Evolutionary conservation across 345 rosid genomes (phyloP).

Genomic region (Rhodomyrtus tomentosa): DNA sequence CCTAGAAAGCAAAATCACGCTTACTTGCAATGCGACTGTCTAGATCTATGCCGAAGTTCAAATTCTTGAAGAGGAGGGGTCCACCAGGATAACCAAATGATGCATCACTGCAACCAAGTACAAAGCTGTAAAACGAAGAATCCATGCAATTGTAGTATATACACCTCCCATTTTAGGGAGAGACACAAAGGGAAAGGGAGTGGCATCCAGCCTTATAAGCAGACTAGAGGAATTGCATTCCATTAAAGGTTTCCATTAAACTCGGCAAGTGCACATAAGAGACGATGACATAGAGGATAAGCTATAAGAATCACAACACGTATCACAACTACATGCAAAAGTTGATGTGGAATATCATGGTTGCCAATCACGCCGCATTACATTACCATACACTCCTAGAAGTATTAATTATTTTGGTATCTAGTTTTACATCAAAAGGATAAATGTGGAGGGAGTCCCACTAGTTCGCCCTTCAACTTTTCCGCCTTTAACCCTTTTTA

Average conservation of each 20-base stretch:
- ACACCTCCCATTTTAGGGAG: not conserved
- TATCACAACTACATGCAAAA: not conserved
- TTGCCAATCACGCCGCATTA: not conserved
- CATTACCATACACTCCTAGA: not conserved
- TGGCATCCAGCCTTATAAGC: not conserved
- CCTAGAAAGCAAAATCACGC: slow-evolving; percentile 12
- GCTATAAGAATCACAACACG: not conserved
- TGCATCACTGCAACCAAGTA: slow-evolving; percentile 64
- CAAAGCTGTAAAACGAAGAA: slow-evolving; percentile 2
- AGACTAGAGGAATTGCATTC: not conserved
- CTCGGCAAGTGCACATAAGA: not conserved
- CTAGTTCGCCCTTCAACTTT: not conserved
- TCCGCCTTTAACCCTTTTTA: not conserved
- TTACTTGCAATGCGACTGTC: slow-evolving; percentile 98
- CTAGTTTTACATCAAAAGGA: not conserved
- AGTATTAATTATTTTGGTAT: not conserved
- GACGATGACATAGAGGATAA: not conserved
- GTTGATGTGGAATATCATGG: not conserved
- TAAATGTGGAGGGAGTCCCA: not conserved
- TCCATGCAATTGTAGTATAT: not conserved
- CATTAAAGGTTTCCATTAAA: not conserved
- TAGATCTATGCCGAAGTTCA: slow-evolving; percentile 96
- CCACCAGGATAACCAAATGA: slow-evolving; percentile 98
- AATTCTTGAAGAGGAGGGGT: slow-evolving; percentile 70
- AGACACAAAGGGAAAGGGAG: not conserved